Base-by-base conservation (phyloP, 139 green algal species). In the Pleodorina starrii region DNA sequence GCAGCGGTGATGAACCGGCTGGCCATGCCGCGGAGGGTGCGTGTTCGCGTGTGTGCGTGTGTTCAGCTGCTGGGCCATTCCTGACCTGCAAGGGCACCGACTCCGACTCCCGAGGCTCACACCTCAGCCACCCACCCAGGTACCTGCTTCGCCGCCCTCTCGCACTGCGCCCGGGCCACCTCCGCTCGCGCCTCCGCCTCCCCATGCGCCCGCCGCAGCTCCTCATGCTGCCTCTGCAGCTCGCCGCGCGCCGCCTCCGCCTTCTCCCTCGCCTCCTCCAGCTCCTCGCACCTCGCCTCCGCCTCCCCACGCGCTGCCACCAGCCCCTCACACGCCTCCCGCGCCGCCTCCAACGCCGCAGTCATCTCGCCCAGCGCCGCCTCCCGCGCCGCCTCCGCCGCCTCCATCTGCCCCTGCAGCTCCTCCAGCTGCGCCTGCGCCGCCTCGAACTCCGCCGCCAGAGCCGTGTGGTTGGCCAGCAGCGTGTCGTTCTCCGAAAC, bases 391-490 rank as follows among this genome's bases (percentile, higher is more conserved):
- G 68, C 68, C 68, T 46, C 19, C 35, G 46, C 2, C 19, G 32
- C 10, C 29, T 83, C 75, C 5, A 25, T 16, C 46, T 46, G 27
- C 46, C 27, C 75, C 29, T 29, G 46, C n/a, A 63, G 25, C 46
- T n/a, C 75, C 44, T 42, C 75, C 29, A 25, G 44, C n/a, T 12
- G 12, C 46, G 75, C 75, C 43, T 83, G 4, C 43, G 11, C 29
- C 29, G 17, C 48, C 29, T 83, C 75, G 17, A n/a, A n/a, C 29
- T 63, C 46, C 12, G 75, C 75, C 5, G 1, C 14, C 14, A 66
- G 43, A 44, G 44, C 72, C 72, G 59, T 19, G 72, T 80, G 11
- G 43, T 80, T 54, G 14, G 59, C 40, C 43, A 80, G 72, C 72
- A 80, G 72, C 72, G n/a, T 44, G 16, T 9, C 29, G 48, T 68